These are phyloP conservation scores for Paecilomyces sp. DNA, from an alignment of 2,329 filamentous ascomycete species.

Conservation along the genomic window DNA sequence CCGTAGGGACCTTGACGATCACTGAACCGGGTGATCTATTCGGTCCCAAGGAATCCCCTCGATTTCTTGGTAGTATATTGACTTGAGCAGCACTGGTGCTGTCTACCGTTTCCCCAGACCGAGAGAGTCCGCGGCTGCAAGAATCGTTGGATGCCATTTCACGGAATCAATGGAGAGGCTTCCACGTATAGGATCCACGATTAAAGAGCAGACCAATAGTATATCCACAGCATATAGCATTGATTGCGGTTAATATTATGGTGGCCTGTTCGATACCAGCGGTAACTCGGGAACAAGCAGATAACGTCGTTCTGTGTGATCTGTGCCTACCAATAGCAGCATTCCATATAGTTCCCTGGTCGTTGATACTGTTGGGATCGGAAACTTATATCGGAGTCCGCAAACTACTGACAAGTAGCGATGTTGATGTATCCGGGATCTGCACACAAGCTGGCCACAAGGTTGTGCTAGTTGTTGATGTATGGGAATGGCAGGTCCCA, in stretches of 20 bases:
- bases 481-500: neutral
- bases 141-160: neutral
- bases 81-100: neutral
- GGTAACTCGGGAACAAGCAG: neutral
- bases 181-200: neutral
- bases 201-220: neutral
- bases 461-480: neutral
- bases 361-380: neutral
- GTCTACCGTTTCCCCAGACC: neutral
- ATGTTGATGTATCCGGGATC: neutral
- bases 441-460: neutral
- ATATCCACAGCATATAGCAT: neutral
- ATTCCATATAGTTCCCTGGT: neutral
- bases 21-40: neutral
- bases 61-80: neutral
- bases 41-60: neutral
- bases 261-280: neutral
- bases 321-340: neutral
- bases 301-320: neutral
- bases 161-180: neutral
- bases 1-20: neutral
- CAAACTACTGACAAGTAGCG: neutral
- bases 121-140: neutral
- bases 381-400: neutral
- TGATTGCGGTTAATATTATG: neutral